Evolutionary conservation across 2,329 filamentous ascomycete genomes (phyloP).

Genomic region (Aureobasidium sp.): DNA sequence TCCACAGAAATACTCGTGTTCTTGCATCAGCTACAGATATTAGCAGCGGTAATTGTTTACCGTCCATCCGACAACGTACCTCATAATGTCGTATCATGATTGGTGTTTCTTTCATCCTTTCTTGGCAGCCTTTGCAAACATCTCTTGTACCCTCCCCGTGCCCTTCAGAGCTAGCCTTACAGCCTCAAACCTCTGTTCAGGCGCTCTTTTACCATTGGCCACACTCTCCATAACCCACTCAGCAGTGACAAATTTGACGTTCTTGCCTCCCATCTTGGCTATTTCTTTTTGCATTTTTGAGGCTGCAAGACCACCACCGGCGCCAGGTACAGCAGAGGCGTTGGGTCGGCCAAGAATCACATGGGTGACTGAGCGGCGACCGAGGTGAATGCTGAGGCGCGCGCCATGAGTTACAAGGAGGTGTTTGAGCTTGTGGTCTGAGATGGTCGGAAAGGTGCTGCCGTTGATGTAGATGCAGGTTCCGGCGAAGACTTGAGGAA

Average conservation of each 20-base stretch:
- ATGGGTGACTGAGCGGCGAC: slow-evolving; percentile 71
- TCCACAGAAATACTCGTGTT: background rate
- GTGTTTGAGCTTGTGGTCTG: slow-evolving; percentile 79
- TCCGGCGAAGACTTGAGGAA: slow-evolving; percentile 49
- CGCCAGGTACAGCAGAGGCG: slow-evolving; percentile 37
- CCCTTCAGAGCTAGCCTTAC: slow-evolving; percentile 55
- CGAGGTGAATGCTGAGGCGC: slow-evolving; percentile 61
- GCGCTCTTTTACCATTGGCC: slow-evolving; percentile 63
- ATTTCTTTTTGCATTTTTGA: slow-evolving; percentile 80
- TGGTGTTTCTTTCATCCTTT: background rate
- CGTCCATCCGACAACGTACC: background rate
- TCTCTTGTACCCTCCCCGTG: slow-evolving; percentile 58
- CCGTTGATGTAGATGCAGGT: slow-evolving; percentile 81
- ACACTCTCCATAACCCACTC: slow-evolving; percentile 87
- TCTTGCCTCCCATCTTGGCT: slow-evolving; percentile 56
- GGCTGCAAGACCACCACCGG: slow-evolving; percentile 68
- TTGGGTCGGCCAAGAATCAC: slow-evolving; percentile 66
- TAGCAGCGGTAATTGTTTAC: background rate
- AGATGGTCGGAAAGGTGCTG: slow-evolving; percentile 71
- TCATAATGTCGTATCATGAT: background rate
- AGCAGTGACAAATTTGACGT: slow-evolving; percentile 70
- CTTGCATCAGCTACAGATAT: background rate
- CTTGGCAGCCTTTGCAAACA: slow-evolving; percentile 32
- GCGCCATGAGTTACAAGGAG: slow-evolving; percentile 70
- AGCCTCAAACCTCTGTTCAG: slow-evolving; percentile 65